These are phyloP conservation scores for Suhomyces yuchorum DNA, from an alignment of 1,139 yeast genomes.

Conservation along the genomic window DNA sequence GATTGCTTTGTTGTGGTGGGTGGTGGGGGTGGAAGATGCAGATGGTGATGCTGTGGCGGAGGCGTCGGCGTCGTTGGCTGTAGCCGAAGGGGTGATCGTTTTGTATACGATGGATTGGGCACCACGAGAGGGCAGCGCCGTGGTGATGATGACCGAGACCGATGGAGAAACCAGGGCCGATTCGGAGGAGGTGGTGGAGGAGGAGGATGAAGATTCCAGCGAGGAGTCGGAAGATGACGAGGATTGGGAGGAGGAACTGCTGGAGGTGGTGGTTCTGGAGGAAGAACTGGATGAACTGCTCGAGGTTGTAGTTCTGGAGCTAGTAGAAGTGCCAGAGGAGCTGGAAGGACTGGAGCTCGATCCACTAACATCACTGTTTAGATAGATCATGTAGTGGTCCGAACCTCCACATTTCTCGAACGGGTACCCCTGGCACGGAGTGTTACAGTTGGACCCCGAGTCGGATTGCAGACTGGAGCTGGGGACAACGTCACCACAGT, in stretches of 20 bases:
- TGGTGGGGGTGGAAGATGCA: slow-evolving; percentile 11
- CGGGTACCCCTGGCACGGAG: slow-evolving; percentile 58
- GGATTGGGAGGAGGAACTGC: slow-evolving; percentile 3
- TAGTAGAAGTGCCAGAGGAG: background rate
- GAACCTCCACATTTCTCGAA: slow-evolving; percentile 66
- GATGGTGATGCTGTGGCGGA: slow-evolving; percentile 8
- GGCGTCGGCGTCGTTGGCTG: slow-evolving; percentile 9
- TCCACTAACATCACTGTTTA: slow-evolving; percentile 31
- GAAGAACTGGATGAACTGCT: slow-evolving; percentile 16
- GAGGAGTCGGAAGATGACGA: slow-evolving; percentile 1
- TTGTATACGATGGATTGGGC: slow-evolving; percentile 17
- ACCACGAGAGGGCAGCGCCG: slow-evolving; percentile 13
- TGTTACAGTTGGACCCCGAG: slow-evolving; percentile 43
- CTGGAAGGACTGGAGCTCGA: background rate
- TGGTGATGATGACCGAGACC: slow-evolving; percentile 15
- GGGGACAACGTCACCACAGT: slow-evolving; percentile 58
- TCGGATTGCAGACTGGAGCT: slow-evolving; percentile 30
- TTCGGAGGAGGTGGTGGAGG: slow-evolving; percentile 12
- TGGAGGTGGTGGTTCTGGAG: slow-evolving; percentile 3
- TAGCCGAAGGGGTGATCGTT: slow-evolving; percentile 18
- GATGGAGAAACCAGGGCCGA: slow-evolving; percentile 17
- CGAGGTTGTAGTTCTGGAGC: slow-evolving; percentile 15
- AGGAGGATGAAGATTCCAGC: background rate
- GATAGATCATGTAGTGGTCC: slow-evolving; percentile 51
- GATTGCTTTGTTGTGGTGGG: slow-evolving; percentile 26